phyloP scores from a whole-genome alignment of 164 flowering plant species.

The Houttuynia cordata region DNA sequence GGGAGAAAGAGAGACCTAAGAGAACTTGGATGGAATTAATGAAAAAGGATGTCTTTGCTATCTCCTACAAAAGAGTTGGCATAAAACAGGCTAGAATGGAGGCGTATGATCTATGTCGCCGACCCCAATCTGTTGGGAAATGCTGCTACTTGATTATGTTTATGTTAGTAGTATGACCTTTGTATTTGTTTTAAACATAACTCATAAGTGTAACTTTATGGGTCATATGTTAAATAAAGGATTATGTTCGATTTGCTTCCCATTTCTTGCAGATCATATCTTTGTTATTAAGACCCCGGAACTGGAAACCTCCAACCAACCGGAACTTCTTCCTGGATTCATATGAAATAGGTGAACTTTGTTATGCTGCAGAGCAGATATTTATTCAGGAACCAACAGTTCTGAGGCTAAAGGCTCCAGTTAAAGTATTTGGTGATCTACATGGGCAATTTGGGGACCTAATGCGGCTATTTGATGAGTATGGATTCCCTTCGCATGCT shows the following conservation, averaged over 20 bases:
- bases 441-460: slow-evolving; percentile 99
- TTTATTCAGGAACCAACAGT: slow-evolving; percentile 95
- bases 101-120: too few relatives aligned
- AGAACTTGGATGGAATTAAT: too few relatives aligned
- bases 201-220: too few relatives aligned
- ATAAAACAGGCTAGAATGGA: too few relatives aligned
- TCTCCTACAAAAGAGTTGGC: too few relatives aligned
- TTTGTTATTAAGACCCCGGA: slow-evolving; percentile 72
- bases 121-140: too few relatives aligned
- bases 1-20: too few relatives aligned
- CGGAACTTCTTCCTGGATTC: slow-evolving; percentile 88
- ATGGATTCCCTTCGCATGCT: slow-evolving; percentile 94
- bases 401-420: slow-evolving; percentile 92
- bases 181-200: too few relatives aligned
- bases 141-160: too few relatives aligned
- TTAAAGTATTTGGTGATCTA: slow-evolving; percentile 97
- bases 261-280: slow-evolving; percentile 61
- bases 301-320: slow-evolving; percentile 87
- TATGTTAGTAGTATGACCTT: too few relatives aligned
- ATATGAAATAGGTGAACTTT: slow-evolving; percentile 97
- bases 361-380: slow-evolving; percentile 96
- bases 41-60: too few relatives aligned
- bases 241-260: neutral
- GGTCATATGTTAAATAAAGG: too few relatives aligned
- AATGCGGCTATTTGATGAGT: slow-evolving; percentile 97